Percentiles rank a stretch among this genome's conserved stretches.
Conservation (phyloP, 148 eudicot species). For the Cornus suecica region DNA sequence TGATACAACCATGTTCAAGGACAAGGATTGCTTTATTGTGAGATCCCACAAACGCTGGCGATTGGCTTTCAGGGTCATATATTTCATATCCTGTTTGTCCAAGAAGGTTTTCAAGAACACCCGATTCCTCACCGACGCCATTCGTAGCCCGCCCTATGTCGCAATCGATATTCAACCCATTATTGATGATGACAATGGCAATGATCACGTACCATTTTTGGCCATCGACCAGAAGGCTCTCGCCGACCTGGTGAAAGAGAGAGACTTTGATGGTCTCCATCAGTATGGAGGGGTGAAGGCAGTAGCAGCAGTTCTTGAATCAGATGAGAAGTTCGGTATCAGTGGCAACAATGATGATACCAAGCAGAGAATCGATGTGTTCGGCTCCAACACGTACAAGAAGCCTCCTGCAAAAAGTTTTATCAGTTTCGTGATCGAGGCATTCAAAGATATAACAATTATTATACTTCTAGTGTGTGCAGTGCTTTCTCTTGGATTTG, state of each 20-base stretch:
- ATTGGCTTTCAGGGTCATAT: neutral
- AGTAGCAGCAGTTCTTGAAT: neutral
- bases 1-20: neutral
- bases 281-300: neutral
- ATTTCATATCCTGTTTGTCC: neutral
- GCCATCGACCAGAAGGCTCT: neutral
- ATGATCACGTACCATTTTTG: neutral
- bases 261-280: neutral
- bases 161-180: neutral
- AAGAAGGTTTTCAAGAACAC: neutral
- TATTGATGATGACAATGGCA: no score
- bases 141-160: neutral
- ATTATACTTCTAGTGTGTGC: slow-evolving; percentile 2
- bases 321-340: neutral
- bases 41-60: neutral
- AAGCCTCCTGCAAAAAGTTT: slow-evolving; percentile 4
- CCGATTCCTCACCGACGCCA: neutral
- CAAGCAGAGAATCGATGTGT: neutral
- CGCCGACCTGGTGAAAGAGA: neutral
- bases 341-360: neutral
- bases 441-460: neutral
- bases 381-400: neutral
- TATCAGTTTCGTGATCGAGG: neutral
- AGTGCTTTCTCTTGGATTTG: slow-evolving; percentile 1
- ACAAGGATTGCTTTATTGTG: neutral